Percentiles rank a stretch among this genome's conserved stretches.
phyloP scores from a whole-genome alignment of 345 rosid species.

The Psidium friedrichsthalianum region DNA sequence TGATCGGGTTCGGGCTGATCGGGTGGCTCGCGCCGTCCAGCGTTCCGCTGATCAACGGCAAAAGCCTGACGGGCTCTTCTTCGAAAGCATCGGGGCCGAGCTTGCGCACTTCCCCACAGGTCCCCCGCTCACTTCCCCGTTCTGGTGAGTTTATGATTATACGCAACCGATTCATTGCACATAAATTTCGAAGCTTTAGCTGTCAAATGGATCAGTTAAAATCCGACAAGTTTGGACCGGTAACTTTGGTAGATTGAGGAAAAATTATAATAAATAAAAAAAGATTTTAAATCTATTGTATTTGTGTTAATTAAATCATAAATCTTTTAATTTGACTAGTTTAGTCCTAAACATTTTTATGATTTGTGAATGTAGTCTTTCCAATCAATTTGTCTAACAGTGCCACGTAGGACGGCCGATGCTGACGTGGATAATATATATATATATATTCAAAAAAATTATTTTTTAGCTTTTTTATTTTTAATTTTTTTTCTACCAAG shows the following conservation, averaged over 20 bases:
- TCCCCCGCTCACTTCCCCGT: constrained; percentile 56
- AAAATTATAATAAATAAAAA: too few species aligned
- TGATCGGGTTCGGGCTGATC: constrained; percentile 80
- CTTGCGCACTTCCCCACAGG: constrained; percentile 91
- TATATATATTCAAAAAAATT: too few species aligned
- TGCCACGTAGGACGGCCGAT: too few species aligned
- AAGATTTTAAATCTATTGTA: too few species aligned
- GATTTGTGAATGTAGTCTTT: too few species aligned
- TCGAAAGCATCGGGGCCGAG: constrained; percentile 86
- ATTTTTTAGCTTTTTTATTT: too few species aligned
- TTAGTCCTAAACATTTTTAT: too few species aligned
- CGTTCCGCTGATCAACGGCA: constrained; percentile 69
- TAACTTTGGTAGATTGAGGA: not conserved
- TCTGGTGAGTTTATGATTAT: constrained; percentile 25
- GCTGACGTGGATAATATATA: too few species aligned
- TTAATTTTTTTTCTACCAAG: too few species aligned
- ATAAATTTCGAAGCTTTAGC: not conserved
- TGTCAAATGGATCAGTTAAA: not conserved
- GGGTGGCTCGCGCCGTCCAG: constrained; percentile 96
- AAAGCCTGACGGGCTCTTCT: constrained; percentile 89
- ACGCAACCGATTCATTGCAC: not conserved
- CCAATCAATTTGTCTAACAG: too few species aligned
- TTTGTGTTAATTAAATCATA: too few species aligned
- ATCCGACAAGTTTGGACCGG: not conserved
- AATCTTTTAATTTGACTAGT: too few species aligned